Conservation (phyloP, 768 basidiomycete species). For the Goffeauzyma gilvescens region DNA sequence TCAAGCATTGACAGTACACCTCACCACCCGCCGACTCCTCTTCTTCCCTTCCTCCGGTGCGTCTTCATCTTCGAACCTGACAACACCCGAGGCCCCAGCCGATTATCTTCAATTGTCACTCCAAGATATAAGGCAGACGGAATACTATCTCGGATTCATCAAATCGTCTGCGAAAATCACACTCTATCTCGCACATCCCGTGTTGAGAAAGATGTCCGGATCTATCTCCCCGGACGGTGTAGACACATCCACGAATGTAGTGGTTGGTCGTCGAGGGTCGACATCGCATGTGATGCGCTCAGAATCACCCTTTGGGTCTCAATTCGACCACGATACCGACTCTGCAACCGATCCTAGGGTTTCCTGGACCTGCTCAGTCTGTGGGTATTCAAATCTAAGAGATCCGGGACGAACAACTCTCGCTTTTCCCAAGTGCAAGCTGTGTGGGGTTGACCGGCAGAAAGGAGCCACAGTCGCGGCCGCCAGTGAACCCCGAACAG, state of each 20-base stretch:
- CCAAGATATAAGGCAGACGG: slow-evolving; percentile 49
- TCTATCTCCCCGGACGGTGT: too few relatives aligned
- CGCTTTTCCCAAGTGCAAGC: slow-evolving; percentile 37
- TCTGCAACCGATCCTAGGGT: slow-evolving; percentile 14
- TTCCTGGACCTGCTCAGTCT: slow-evolving; percentile 53
- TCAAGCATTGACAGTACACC: slow-evolving; percentile 51
- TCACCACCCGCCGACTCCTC: slow-evolving; percentile 70
- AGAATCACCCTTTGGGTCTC: too few relatives aligned
- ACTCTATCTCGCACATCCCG: slow-evolving; percentile 38
- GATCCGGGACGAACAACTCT: neutral
- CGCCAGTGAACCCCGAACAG: slow-evolving; percentile 23
- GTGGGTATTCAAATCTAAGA: slow-evolving; percentile 50
- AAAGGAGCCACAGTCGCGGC: slow-evolving; percentile 11
- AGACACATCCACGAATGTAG: slow-evolving; percentile 18
- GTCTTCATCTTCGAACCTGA: neutral
- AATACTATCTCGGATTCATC: slow-evolving; percentile 77
- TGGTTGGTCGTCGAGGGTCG: too few relatives aligned
- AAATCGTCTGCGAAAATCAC: slow-evolving; percentile 78
- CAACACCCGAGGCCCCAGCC: slow-evolving; percentile 36
- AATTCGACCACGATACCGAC: slow-evolving; percentile 31
- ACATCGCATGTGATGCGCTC: too few relatives aligned
- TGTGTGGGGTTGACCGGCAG: slow-evolving; percentile 55
- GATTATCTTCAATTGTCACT: slow-evolving; percentile 55
- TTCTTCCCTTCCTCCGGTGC: slow-evolving; percentile 38
- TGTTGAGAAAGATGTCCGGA: too few relatives aligned